Evolutionary conservation across 805 yeast genomes (phyloP).

Genomic region (Ogataea minuta): DNA sequence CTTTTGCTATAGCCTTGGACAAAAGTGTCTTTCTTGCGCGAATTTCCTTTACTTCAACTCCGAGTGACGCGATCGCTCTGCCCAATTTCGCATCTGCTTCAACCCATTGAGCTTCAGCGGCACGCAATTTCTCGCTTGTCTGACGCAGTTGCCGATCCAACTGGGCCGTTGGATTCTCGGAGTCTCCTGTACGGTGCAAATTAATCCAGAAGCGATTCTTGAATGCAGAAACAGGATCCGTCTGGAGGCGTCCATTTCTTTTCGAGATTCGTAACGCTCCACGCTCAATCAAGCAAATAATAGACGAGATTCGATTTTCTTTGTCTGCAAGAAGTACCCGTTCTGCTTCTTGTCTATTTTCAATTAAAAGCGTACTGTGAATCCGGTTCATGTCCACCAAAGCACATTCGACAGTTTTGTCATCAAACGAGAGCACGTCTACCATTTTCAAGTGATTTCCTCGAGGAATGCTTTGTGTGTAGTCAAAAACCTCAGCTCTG

Average conservation of each 20-base stretch:
- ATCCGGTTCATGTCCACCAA: constrained; percentile 62
- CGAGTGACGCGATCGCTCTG: constrained; percentile 3
- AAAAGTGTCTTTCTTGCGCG: constrained; percentile 18
- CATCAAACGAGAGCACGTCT: constrained; percentile 57
- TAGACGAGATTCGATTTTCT: constrained; percentile 23
- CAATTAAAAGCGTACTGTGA: constrained; percentile 57
- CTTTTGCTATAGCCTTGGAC: constrained; percentile 30
- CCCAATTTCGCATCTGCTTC: constrained; percentile 10
- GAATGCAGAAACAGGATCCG: constrained; percentile 28
- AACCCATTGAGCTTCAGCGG: constrained; percentile 10
- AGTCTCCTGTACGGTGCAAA: constrained; percentile 26
- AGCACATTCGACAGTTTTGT: constrained; percentile 54
- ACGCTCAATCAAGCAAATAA: constrained; percentile 26
- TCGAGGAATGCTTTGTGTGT: constrained; percentile 42
- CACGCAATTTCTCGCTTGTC: constrained; percentile 7
- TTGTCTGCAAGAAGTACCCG: constrained; percentile 35
- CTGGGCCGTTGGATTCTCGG: constrained; percentile 20
- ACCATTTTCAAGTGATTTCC: constrained; percentile 45
- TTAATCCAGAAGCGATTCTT: constrained; percentile 20
- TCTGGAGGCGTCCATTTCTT: constrained; percentile 29
- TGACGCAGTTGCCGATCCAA: constrained; percentile 17
- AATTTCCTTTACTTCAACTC: constrained; percentile 15
- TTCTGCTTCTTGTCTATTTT: constrained; percentile 52
- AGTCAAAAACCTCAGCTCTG: constrained; percentile 57
- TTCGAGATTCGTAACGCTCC: constrained; percentile 28